Evolutionary conservation across 345 rosid genomes (phyloP), one percentile per base, ranked within the genome.

Genomic region (Eucalyptus grandis): DNA sequence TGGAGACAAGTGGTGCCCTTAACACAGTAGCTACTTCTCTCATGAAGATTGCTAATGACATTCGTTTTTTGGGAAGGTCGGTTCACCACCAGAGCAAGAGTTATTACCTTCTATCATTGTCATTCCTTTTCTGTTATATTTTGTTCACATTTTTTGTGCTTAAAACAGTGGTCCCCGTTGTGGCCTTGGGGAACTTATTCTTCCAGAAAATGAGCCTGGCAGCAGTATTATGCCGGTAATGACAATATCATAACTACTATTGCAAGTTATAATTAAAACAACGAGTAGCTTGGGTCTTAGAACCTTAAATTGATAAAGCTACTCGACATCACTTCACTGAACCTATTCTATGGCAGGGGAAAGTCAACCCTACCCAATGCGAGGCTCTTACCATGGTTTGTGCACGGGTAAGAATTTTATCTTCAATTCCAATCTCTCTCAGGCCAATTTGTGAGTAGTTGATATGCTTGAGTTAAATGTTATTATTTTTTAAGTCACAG

Each of bases 181-280:
- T 86, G 99, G 99, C 89, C 99, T 98, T 60, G 99, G 99, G 90
- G 99, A 98, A 92, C 99, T 98, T 89, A 93, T 95, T 94, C 98
- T 98, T 90, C 99, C 99, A 89, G 99, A 98, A 95, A 98, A 98
- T 90, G 99, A 98, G 94, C 99, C 98, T 44, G 99, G 99, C 90
- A 98, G 99, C 96, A 98, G 99, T 92, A 98, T 97, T 89, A 98
- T 98, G 99, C 99, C 99, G 69, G 99, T 98, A 95, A 88, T 92
- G 30, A 88, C 85, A 40, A 92, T 87, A 50, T 62, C 34, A 8
- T 37, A 11, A 77, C 15, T 77, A 40, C 43, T 77, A 77, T 22
- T 21, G 27, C 83, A 37, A 77, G 83, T 77, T 77, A 77, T 22
- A 37, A 19, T 77, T 77, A 31, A 69, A 72, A 49, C 58, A 19